Conservation (phyloP, 768 basidiomycete species). For the Rhodotorula paludigena region DNA sequence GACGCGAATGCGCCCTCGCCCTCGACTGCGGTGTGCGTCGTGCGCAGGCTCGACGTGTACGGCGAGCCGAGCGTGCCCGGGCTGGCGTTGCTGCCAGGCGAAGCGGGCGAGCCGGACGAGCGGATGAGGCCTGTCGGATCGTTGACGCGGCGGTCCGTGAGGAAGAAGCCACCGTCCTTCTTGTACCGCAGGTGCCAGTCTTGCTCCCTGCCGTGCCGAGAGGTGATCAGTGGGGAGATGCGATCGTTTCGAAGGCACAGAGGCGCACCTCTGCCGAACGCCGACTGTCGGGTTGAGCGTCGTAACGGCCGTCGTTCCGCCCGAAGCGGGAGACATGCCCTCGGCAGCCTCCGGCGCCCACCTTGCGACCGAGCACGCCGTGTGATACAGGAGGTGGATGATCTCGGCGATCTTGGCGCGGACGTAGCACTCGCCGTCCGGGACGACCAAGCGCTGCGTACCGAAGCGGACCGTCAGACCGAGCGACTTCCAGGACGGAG, state of each 20-base stretch:
- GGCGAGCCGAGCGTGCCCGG: conserved; percentile 13
- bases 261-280: conserved; percentile 25
- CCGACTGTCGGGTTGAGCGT: conserved; percentile 38
- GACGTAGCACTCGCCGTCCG: conserved; percentile 40
- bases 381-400: conserved; percentile 39
- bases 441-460: conserved; percentile 34
- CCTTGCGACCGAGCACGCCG: conserved; percentile 22
- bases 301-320: conserved; percentile 28
- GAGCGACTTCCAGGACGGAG: background rate
- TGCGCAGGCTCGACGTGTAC: conserved; percentile 25
- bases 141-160: conserved; percentile 21
- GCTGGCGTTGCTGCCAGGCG: background rate
- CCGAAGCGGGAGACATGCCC: conserved; percentile 26
- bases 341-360: conserved; percentile 37
- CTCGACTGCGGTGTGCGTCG: conserved; percentile 27
- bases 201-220: conserved; percentile 7
- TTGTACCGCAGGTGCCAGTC: conserved; percentile 35
- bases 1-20: too few species aligned
- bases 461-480: background rate
- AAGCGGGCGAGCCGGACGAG: conserved; percentile 11
- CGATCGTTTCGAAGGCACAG: background rate
- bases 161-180: conserved; percentile 31
- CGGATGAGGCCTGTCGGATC: conserved; percentile 23
- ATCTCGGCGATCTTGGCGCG: conserved; percentile 42
- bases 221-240: background rate